Evolutionary conservation across 371 early-diverging fungal species (phyloP).

Genomic region (Umbelopsis sp.): DNA sequence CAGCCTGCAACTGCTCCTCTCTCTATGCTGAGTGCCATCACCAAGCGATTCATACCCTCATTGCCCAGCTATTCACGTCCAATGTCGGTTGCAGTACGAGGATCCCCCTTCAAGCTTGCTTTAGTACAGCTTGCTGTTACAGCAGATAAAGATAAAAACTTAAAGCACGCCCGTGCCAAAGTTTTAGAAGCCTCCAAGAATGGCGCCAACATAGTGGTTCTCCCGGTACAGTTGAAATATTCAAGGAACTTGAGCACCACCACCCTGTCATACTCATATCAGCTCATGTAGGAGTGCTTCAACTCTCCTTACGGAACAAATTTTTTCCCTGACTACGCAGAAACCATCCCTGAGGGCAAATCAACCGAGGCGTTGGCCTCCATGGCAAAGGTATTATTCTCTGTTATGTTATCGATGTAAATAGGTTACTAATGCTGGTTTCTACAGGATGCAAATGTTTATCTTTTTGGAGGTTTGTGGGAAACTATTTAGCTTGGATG

Average conservation of each 20-base stretch:
- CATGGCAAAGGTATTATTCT: constrained; percentile 72
- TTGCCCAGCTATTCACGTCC: constrained; percentile 5
- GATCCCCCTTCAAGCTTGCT: constrained; percentile 68
- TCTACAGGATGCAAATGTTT: constrained; percentile 71
- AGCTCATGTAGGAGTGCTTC: constrained; percentile 80
- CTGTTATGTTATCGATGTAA: background rate
- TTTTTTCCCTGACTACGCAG: constrained; percentile 84
- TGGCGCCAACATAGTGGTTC: constrained; percentile 86
- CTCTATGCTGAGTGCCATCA: background rate
- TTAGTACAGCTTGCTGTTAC: constrained; percentile 79
- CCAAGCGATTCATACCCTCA: background rate
- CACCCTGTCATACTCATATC: background rate
- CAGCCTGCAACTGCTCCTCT: background rate
- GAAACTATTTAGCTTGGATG: background rate
- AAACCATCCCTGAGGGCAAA: constrained; percentile 60
- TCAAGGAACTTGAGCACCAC: too few species aligned
- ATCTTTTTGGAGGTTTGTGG: constrained; percentile 68
- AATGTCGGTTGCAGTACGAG: constrained; percentile 33
- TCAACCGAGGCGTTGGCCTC: constrained; percentile 68
- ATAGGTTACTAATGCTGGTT: too few species aligned
- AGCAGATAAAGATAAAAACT: constrained; percentile 76
- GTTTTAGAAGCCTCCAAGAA: constrained; percentile 83
- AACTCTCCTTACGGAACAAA: constrained; percentile 94
- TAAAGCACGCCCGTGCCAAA: constrained; percentile 72
- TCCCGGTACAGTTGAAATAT: constrained; percentile 67